Conservation (phyloP, 257 asterid genomes). For the Eustoma russellianum region DNA sequence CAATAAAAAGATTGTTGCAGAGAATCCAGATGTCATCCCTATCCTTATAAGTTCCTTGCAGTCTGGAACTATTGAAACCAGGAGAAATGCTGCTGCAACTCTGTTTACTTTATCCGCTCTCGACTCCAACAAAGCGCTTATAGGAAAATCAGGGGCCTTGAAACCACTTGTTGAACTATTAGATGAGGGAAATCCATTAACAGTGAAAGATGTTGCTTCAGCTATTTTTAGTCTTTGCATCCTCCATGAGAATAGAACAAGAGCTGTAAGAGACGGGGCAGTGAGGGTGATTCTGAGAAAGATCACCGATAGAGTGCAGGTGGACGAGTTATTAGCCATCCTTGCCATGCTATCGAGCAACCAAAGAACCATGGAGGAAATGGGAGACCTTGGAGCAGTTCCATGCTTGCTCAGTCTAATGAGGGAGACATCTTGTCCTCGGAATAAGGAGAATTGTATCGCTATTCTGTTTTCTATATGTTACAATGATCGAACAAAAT, state of each 20-base stretch:
- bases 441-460: conserved; percentile 65
- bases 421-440: conserved; percentile 44
- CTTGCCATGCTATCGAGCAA: conserved; percentile 76
- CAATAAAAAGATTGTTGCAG: conserved; percentile 81
- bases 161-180: conserved; percentile 56
- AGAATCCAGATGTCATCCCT: conserved; percentile 58
- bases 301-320: conserved; percentile 34
- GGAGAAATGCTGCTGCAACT: conserved; percentile 91
- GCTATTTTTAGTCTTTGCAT: conserved; percentile 72
- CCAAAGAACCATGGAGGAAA: conserved; percentile 56
- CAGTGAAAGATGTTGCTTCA: conserved; percentile 77
- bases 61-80: conserved; percentile 56
- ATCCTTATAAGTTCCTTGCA: conserved; percentile 52
- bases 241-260: conserved; percentile 60
- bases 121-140: conserved; percentile 62
- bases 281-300: conserved; percentile 54
- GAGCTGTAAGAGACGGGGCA: conserved; percentile 71
- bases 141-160: conserved; percentile 67
- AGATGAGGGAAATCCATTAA: conserved; percentile 58
- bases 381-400: conserved; percentile 60
- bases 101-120: conserved; percentile 77
- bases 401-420: conserved; percentile 56
- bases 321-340: conserved; percentile 63
- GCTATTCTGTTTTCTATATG: conserved; percentile 54
- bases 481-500: conserved; percentile 47